These are phyloP conservation scores for Aspergillus brasiliensis DNA, from an alignment of 2,329 filamentous ascomycete genomes.

Conservation along the genomic window DNA sequence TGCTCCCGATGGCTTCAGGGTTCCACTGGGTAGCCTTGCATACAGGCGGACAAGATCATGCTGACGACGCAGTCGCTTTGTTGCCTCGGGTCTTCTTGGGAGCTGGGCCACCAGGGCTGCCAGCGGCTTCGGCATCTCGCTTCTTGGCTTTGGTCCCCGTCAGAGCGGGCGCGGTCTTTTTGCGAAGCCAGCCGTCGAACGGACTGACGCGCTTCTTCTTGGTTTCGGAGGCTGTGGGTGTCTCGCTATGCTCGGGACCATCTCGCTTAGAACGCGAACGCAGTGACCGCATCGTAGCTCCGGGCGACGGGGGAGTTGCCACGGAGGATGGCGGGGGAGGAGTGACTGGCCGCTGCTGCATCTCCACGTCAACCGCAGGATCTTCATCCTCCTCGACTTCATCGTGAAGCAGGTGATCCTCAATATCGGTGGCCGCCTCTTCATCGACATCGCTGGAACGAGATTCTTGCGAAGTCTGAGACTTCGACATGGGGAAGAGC, in stretches of 20 bases:
- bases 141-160: conserved; percentile 36
- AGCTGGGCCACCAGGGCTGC: conserved; percentile 27
- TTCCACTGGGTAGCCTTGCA: not conserved
- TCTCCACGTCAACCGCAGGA: conserved; percentile 16
- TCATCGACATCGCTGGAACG: conserved; percentile 47
- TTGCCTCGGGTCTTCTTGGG: conserved; percentile 35
- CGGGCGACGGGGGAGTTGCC: conserved; percentile 35
- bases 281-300: conserved; percentile 35
- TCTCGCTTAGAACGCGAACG: conserved; percentile 34
- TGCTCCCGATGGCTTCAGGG: not conserved
- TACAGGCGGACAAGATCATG: conserved; percentile 5
- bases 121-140: conserved; percentile 34
- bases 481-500: conserved; percentile 57
- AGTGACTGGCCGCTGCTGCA: conserved; percentile 25
- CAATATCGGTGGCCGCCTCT: conserved; percentile 60
- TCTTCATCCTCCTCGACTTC: conserved; percentile 21
- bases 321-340: conserved; percentile 22
- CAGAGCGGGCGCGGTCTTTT: conserved; percentile 35
- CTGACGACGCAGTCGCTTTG: conserved; percentile 15
- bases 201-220: conserved; percentile 41
- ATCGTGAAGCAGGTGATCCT: conserved; percentile 36
- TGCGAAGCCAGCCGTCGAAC: conserved; percentile 45
- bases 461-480: conserved; percentile 42
- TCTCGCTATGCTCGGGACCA: conserved; percentile 24
- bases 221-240: conserved; percentile 26